Conservation (phyloP, 139 green algal genomes). For the Marvania coccoides region DNA sequence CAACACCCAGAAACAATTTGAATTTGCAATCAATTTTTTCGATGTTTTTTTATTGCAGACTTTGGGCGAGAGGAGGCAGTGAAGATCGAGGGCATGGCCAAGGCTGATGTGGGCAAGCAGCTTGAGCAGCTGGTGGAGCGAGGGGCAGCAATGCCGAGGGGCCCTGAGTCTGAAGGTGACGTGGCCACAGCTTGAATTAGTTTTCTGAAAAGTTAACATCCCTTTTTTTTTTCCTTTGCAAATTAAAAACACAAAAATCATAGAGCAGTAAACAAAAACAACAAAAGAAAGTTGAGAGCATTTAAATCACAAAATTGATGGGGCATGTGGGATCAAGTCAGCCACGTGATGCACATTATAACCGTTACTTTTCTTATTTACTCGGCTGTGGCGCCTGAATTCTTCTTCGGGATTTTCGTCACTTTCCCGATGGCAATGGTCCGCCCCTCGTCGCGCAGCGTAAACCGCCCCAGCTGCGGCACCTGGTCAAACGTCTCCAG, state of each 20-base stretch:
- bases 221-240: no score
- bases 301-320: no score
- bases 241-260: no score
- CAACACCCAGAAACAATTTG: background rate
- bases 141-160: constrained; percentile 35
- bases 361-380: no score
- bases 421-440: constrained; percentile 97
- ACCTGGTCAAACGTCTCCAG: constrained; percentile 80
- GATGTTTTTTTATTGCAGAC: constrained; percentile 41
- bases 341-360: no score
- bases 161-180: background rate
- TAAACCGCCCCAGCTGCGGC: constrained; percentile 83
- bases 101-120: constrained; percentile 34
- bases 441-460: constrained; percentile 84
- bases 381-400: background rate
- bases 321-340: no score
- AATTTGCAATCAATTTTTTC: no score
- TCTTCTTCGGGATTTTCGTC: constrained; percentile 64
- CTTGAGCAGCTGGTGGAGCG: constrained; percentile 53
- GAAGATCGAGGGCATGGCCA: constrained; percentile 44
- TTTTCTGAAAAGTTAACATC: no score
- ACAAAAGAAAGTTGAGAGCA: no score
- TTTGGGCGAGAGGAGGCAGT: constrained; percentile 63
- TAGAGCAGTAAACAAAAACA: no score
- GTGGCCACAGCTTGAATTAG: background rate